Evolutionary conservation across 2,329 filamentous ascomycete genomes (phyloP).

Genomic region (Sclerotiophoma versabilis): DNA sequence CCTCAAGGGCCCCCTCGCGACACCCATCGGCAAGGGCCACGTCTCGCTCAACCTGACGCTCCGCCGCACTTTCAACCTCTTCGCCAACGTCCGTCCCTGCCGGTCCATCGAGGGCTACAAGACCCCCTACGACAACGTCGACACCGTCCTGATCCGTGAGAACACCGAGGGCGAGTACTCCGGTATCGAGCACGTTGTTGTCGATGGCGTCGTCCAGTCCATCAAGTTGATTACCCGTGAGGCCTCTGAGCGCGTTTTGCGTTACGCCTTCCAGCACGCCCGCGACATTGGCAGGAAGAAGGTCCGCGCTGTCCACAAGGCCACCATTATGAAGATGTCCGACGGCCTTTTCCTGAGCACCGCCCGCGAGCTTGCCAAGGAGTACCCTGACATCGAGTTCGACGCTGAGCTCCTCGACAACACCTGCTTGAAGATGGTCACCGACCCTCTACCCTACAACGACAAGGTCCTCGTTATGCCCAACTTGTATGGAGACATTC

Average conservation of each 20-base stretch:
- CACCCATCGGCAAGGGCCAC: conserved; percentile 97
- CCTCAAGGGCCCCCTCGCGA: conserved; percentile 97
- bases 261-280: conserved; percentile 98
- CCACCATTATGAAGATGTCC: conserved; percentile 99
- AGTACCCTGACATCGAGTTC: conserved; percentile 95
- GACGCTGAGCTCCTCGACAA: conserved; percentile 98
- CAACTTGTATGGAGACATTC: conserved; percentile 99
- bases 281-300: conserved; percentile 92
- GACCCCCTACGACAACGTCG: conserved; percentile 96
- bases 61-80: conserved; percentile 98
- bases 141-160: conserved; percentile 97
- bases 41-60: conserved; percentile 99
- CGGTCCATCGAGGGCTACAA: conserved; percentile 97
- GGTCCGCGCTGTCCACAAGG: conserved; percentile 98
- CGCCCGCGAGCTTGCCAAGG: conserved; percentile 85
- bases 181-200: conserved; percentile 97
- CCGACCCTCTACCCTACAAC: conserved; percentile 95
- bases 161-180: conserved; percentile 99
- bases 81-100: conserved; percentile 98
- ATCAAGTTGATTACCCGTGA: conserved; percentile 99
- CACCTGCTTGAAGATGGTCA: conserved; percentile 98
- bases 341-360: conserved; percentile 97
- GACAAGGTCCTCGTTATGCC: conserved; percentile 98
- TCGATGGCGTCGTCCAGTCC: conserved; percentile 97
- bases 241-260: conserved; percentile 92